Conservation (phyloP, 106 monocot species). For the Dendrobium nobile region DNA sequence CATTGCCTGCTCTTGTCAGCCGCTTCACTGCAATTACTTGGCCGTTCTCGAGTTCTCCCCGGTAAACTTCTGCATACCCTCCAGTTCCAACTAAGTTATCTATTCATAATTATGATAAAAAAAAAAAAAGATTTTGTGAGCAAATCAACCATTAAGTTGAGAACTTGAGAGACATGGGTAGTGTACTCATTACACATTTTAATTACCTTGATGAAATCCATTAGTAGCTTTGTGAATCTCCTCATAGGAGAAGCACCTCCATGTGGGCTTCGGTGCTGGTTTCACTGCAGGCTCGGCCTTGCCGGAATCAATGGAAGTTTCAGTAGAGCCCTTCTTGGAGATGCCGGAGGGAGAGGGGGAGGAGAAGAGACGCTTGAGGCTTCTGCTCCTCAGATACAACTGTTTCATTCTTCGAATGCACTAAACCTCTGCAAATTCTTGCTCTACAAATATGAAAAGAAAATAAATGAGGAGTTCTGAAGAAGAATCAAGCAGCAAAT, state of each 20-base stretch:
- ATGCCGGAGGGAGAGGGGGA: constrained; percentile 2
- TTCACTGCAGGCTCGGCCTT: background rate
- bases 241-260: constrained; percentile 73
- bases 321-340: background rate
- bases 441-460: background rate
- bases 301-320: background rate
- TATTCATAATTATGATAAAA: constrained; percentile 6
- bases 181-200: background rate
- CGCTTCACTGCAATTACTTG: constrained; percentile 55
- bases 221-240: constrained; percentile 60
- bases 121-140: background rate
- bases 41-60: constrained; percentile 45
- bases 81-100: constrained; percentile 73
- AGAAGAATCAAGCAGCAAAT: background rate
- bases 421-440: background rate
- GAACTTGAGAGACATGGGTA: background rate
- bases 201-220: constrained; percentile 53
- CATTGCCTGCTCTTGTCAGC: constrained; percentile 29
- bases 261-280: constrained; percentile 35
- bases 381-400: constrained; percentile 32
- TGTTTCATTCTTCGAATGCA: constrained; percentile 16
- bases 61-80: constrained; percentile 68
- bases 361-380: constrained; percentile 42
- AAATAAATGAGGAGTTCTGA: background rate
- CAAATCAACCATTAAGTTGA: background rate